These are phyloP conservation scores for Cryphonectria carpinicola DNA, from an alignment of 2,329 filamentous ascomycete species.

Conservation along the genomic window DNA sequence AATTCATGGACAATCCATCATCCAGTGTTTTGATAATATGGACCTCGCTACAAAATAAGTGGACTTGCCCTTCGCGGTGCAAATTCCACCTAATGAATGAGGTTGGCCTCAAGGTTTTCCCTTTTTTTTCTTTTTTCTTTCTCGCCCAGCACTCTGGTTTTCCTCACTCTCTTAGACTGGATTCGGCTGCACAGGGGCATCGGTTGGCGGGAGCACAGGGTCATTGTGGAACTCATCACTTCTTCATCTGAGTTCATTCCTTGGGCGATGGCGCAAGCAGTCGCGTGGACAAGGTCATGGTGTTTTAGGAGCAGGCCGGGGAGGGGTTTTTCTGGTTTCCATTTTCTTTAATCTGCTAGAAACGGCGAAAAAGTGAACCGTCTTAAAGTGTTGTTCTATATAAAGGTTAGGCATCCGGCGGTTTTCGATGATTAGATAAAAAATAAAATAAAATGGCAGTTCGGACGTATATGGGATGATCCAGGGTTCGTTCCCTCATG, in stretches of 20 bases:
- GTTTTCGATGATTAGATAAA: background rate
- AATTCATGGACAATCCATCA: conserved; percentile 4
- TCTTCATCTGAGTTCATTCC: background rate
- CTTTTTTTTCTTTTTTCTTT: background rate
- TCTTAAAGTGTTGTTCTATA: background rate
- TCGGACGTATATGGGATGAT: background rate
- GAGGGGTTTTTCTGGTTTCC: background rate
- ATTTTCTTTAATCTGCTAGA: background rate
- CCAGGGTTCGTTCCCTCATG: background rate
- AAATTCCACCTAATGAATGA: conserved; percentile 15
- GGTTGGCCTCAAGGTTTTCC: background rate
- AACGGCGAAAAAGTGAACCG: background rate
- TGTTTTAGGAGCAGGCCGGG: conserved; percentile 27
- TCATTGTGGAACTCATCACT: conserved; percentile 9
- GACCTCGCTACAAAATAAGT: background rate
- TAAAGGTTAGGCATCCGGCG: background rate
- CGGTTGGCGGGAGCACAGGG: conserved; percentile 7
- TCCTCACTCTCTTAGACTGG: conserved; percentile 25
- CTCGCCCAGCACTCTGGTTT: conserved; percentile 12
- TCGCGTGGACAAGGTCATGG: conserved; percentile 13
- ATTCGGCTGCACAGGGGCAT: conserved; percentile 12
- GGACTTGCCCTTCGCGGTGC: conserved; percentile 9
- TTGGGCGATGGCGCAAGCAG: conserved; percentile 1
- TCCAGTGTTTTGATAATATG: conserved; percentile 15
- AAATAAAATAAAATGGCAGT: background rate